These are phyloP conservation scores for Colletotrichum sojae DNA, from an alignment of 2,329 filamentous ascomycete species.

Conservation along the genomic window DNA sequence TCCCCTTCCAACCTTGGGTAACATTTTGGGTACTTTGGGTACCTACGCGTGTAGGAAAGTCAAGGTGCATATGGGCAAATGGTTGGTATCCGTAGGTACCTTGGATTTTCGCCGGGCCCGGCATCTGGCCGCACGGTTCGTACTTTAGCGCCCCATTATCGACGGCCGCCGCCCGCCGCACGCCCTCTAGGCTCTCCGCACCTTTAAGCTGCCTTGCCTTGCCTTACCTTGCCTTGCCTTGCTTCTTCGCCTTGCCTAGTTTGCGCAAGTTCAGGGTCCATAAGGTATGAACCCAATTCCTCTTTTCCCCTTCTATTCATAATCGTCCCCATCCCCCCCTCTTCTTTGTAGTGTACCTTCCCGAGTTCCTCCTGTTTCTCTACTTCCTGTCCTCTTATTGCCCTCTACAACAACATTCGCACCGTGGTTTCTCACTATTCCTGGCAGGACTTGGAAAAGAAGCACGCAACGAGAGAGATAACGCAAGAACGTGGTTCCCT, in stretches of 20 bases:
- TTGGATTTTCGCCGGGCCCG: conserved; percentile 12
- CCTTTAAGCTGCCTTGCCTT: conserved; percentile 23
- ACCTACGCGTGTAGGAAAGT: no score
- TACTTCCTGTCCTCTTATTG: neutral
- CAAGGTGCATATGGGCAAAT: no score
- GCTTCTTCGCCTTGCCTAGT: neutral
- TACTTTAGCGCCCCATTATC: conserved; percentile 22
- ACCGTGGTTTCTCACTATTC: neutral
- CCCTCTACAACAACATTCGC: neutral
- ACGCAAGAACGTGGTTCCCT: conserved; percentile 22
- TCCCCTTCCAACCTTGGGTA: no score
- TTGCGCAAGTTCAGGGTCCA: conserved; percentile 34
- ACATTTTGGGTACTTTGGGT: no score
- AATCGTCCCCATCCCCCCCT: conserved; percentile 21
- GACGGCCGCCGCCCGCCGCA: conserved; percentile 25
- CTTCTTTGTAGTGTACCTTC: conserved; percentile 6
- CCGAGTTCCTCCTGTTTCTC: neutral
- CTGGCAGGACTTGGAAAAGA: conserved; percentile 5
- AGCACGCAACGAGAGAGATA: conserved; percentile 16
- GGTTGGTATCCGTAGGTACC: no score
- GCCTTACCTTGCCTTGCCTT: conserved; percentile 25
- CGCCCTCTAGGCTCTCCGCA: conserved; percentile 5
- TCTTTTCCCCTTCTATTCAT: conserved; percentile 32
- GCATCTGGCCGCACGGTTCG: conserved; percentile 26
- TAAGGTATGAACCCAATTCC: conserved; percentile 35